These are phyloP conservation scores for Citrullus amarus DNA, from an alignment of 306 rosid genomes.

Conservation along the genomic window DNA sequence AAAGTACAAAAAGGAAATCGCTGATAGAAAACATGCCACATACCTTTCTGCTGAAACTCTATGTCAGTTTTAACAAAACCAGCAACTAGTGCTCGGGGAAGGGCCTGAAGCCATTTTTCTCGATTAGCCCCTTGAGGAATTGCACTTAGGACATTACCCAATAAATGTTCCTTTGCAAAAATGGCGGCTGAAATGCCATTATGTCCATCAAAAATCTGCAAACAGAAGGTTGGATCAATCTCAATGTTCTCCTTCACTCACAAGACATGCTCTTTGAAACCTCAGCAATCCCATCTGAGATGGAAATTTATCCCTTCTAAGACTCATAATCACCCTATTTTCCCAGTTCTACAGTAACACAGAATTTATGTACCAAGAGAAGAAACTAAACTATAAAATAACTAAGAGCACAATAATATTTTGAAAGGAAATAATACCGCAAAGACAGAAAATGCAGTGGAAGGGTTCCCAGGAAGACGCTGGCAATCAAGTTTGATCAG, in stretches of 20 bases:
- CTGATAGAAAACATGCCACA: not conserved
- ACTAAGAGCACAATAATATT: not conserved
- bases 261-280: slow-evolving; percentile 6
- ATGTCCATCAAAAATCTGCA: slow-evolving; percentile 96
- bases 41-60: slow-evolving; percentile 94
- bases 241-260: slow-evolving; percentile 7
- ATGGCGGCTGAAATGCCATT: slow-evolving; percentile 96
- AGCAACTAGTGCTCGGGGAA: slow-evolving; percentile 93
- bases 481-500: slow-evolving; percentile 70
- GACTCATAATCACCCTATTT: not conserved
- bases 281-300: not conserved
- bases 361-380: not conserved
- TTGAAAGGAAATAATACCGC: slow-evolving; percentile 49
- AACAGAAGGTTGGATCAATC: slow-evolving; percentile 20
- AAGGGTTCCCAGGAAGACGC: slow-evolving; percentile 57
- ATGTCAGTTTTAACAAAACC: slow-evolving; percentile 97
- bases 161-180: slow-evolving; percentile 67
- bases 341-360: not conserved
- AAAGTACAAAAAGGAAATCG: not conserved
- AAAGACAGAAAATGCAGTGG: slow-evolving; percentile 72
- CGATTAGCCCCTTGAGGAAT: slow-evolving; percentile 81
- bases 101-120: slow-evolving; percentile 92
- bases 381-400: not conserved
- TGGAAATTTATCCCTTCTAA: not conserved
- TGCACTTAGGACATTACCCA: slow-evolving; percentile 79